phyloP scores from a whole-genome alignment of 176 grass and related monocot species.

The Juncus effusus region DNA sequence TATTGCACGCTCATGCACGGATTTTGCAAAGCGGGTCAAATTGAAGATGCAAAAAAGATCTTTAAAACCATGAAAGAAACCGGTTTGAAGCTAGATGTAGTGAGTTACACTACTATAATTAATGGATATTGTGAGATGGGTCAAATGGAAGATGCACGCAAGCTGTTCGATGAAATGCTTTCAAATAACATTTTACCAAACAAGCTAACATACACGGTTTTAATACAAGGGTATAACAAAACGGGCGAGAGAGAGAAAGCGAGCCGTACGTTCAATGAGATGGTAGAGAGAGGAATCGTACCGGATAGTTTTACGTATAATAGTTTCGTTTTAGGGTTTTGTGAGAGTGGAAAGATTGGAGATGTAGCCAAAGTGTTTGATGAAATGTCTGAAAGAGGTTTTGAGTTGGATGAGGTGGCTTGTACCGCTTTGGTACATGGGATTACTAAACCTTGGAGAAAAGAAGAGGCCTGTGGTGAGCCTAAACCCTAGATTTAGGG shows the following conservation, averaged over 20 bases:
- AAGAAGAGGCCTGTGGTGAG: constrained; percentile 38
- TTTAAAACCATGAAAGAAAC: constrained; percentile 43
- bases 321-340: constrained; percentile 46
- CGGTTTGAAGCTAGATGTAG: constrained; percentile 49
- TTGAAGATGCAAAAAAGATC: constrained; percentile 66
- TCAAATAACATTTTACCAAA: constrained; percentile 58
- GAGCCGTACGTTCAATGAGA: constrained; percentile 65
- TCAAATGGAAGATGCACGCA: constrained; percentile 67
- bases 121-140: constrained; percentile 67
- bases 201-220: constrained; percentile 72
- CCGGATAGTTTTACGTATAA: constrained; percentile 71
- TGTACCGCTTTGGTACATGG: constrained; percentile 54
- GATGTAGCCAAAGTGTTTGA: constrained; percentile 41
- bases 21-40: constrained; percentile 57
- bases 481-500: constrained; percentile 34
- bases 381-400: constrained; percentile 38
- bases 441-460: constrained; percentile 45
- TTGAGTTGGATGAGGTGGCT: constrained; percentile 37
- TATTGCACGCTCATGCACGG: constrained; percentile 72
- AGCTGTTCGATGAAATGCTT: constrained; percentile 64
- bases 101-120: constrained; percentile 75
- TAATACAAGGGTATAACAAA: constrained; percentile 79
- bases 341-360: constrained; percentile 39
- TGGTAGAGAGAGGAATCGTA: constrained; percentile 56
- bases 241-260: constrained; percentile 54